A percentile compares a stretch with the other conserved stretches of the same genome.
Conservation (phyloP, 192 early-diverging fungal genomes). For the Dimargaris cristalligena region DNA sequence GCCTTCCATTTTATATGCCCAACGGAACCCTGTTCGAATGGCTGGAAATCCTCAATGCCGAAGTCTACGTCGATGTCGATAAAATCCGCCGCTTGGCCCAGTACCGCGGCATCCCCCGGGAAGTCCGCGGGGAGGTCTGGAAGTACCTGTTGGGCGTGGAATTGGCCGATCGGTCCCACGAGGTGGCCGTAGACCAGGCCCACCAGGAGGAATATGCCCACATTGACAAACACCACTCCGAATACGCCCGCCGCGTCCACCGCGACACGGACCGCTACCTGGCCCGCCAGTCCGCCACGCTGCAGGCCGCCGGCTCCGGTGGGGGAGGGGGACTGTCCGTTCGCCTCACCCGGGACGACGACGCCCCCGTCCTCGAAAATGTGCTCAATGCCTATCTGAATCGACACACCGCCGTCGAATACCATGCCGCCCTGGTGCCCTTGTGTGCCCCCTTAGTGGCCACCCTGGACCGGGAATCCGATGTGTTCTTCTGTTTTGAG, state of each 20-base stretch:
- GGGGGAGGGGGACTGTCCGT: slow-evolving; percentile 46
- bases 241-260: background rate
- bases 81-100: slow-evolving; percentile 52
- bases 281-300: background rate
- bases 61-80: slow-evolving; percentile 69
- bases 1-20: slow-evolving; percentile 3
- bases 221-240: slow-evolving; percentile 43
- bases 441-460: slow-evolving; percentile 72
- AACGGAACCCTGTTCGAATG: slow-evolving; percentile 29
- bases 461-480: slow-evolving; percentile 49
- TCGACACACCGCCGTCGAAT: slow-evolving; percentile 57
- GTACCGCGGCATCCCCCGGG: slow-evolving; percentile 58
- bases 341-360: slow-evolving; percentile 17
- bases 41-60: slow-evolving; percentile 57
- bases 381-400: slow-evolving; percentile 77
- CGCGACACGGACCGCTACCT: slow-evolving; percentile 1
- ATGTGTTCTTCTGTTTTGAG: slow-evolving; percentile 71
- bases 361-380: slow-evolving; percentile 49
- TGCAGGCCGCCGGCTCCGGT: slow-evolving; percentile 34
- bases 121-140: slow-evolving; percentile 76
- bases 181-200: slow-evolving; percentile 39
- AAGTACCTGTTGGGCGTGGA: slow-evolving; percentile 72
- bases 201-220: slow-evolving; percentile 45
- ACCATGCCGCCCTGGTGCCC: slow-evolving; percentile 52
- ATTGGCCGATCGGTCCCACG: slow-evolving; percentile 60